These are phyloP conservation scores for Xerocomus nothofagi DNA, from an alignment of 1,284 basidiomycete genomes.

Conservation along the genomic window DNA sequence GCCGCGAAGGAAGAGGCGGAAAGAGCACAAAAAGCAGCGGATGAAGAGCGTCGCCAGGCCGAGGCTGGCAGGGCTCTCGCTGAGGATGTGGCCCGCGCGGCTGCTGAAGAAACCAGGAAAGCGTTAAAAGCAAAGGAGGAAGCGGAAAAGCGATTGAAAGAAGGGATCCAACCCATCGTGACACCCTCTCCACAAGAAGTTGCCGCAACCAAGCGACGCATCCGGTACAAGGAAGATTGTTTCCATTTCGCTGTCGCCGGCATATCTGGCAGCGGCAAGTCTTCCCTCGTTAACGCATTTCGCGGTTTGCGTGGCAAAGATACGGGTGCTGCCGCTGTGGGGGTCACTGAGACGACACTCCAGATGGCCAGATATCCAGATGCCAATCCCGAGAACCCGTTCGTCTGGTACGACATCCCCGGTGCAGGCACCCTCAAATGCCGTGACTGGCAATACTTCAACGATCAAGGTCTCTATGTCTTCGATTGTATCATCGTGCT, in stretches of 20 bases:
- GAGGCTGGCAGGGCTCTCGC: constrained; percentile 14
- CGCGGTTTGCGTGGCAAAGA: constrained; percentile 14
- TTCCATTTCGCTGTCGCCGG: constrained; percentile 19
- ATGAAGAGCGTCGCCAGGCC: constrained; percentile 15
- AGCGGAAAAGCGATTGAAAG: constrained; percentile 16
- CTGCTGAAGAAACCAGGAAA: constrained; percentile 14
- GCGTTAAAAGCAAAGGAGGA: constrained; percentile 12
- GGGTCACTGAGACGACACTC: constrained; percentile 20
- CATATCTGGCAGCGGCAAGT: constrained; percentile 20
- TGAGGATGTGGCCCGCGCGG: constrained; percentile 10
- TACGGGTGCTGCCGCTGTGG: constrained; percentile 15
- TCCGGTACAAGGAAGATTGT: constrained; percentile 16
- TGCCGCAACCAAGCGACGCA: neutral
- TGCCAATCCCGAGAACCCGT: constrained; percentile 10
- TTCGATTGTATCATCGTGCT: constrained; percentile 25
- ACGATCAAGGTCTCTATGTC: constrained; percentile 24
- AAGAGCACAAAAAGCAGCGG: constrained; percentile 10
- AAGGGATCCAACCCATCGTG: constrained; percentile 8
- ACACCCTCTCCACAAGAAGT: constrained; percentile 13
- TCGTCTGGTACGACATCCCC: constrained; percentile 23
- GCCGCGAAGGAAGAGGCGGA: constrained; percentile 17
- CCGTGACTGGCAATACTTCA: constrained; percentile 24
- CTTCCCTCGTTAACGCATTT: constrained; percentile 22
- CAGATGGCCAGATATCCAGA: constrained; percentile 19
- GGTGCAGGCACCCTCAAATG: constrained; percentile 24